A percentile compares a stretch with the other conserved stretches of the same genome.
Evolutionary conservation across 2,329 filamentous ascomycete genomes (phyloP).

Genomic region (Gliomastix tumulicola): DNA sequence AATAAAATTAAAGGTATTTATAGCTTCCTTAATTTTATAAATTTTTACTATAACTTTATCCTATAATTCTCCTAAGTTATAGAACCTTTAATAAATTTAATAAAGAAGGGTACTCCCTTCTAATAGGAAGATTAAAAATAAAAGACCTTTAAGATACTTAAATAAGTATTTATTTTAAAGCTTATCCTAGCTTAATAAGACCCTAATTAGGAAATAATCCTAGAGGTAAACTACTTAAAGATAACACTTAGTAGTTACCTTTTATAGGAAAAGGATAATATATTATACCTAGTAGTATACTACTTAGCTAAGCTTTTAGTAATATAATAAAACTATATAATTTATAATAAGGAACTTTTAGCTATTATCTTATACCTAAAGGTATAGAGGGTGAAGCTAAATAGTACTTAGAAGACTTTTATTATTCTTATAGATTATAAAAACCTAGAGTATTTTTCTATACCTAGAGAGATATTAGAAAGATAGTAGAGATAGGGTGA

Average conservation of each 20-base stretch:
- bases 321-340: background rate
- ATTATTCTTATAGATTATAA: too few relatives aligned
- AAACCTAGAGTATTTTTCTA: too few relatives aligned
- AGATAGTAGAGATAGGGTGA: too few relatives aligned
- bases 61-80: conserved; percentile 1
- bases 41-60: background rate
- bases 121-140: conserved; percentile 5
- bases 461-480: too few relatives aligned
- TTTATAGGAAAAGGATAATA: background rate
- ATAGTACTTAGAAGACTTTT: too few relatives aligned
- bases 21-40: background rate
- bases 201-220: background rate
- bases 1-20: conserved; percentile 1
- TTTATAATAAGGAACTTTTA: too few relatives aligned
- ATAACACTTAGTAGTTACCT: background rate
- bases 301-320: too few relatives aligned
- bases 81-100: conserved; percentile 3
- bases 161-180: background rate
- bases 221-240: background rate
- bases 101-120: conserved; percentile 2
- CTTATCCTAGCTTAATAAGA: too few relatives aligned
- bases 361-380: too few relatives aligned
- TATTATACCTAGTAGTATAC: too few relatives aligned
- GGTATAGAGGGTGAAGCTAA: too few relatives aligned
- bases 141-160: background rate